Conservation (phyloP, 202 grass and related monocot genomes). For the Schoenoplectus tabernaemontani region DNA sequence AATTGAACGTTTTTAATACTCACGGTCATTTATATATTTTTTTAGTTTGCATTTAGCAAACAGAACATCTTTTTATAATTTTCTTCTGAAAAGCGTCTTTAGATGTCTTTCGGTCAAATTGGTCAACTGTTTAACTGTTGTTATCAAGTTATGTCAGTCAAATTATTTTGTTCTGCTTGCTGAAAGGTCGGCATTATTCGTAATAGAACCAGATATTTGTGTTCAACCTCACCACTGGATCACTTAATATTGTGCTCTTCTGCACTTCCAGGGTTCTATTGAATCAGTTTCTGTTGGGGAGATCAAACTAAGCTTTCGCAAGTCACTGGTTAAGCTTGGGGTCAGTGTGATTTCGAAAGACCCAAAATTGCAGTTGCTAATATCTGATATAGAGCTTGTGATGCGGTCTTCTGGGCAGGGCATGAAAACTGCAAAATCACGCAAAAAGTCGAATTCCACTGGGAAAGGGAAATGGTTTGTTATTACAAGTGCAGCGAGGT, state of each 20-base stretch:
- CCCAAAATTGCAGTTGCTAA: conserved; percentile 76
- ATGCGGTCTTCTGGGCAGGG: conserved; percentile 47
- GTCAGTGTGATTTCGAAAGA: conserved; percentile 70
- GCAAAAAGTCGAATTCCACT: conserved; percentile 52
- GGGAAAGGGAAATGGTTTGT: conserved; percentile 88
- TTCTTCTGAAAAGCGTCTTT: neutral
- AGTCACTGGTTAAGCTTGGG: conserved; percentile 77
- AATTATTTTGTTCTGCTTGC: neutral
- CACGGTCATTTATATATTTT: neutral
- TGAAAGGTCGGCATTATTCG: neutral
- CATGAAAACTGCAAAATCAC: conserved; percentile 43
- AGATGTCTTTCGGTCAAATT: neutral
- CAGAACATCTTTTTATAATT: neutral
- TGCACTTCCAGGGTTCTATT: conserved; percentile 56
- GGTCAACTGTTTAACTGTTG: neutral
- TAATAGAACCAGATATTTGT: neutral
- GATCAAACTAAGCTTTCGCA: conserved; percentile 87
- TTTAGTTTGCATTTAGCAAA: neutral
- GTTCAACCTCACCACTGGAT: neutral
- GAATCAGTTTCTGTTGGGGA: conserved; percentile 87
- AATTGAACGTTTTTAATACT: neutral
- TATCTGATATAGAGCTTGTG: conserved; percentile 87
- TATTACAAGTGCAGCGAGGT: conserved; percentile 63
- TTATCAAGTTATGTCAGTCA: neutral
- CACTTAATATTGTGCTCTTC: conserved; percentile 12